These are phyloP conservation scores for Phytophthora pluvialis DNA, from an alignment of 352 stramenopile genomes.

Conservation along the genomic window DNA sequence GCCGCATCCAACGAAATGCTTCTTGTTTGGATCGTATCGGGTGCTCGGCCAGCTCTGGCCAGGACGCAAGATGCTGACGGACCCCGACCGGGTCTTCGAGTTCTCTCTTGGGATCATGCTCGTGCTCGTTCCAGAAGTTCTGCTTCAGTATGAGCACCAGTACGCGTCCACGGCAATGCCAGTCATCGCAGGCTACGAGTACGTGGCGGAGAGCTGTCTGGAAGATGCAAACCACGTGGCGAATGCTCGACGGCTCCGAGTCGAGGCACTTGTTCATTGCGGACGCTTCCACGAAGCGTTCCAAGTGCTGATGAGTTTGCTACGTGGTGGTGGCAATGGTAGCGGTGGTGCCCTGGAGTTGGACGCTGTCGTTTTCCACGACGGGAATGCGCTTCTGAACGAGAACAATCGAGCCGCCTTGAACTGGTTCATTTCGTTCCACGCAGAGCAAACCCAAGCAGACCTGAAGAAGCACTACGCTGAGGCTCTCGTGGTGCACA, in stretches of 20 bases:
- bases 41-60: conserved; percentile 66
- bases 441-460: conserved; percentile 22
- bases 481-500: conserved; percentile 32
- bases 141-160: conserved; percentile 60
- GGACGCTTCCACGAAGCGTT: conserved; percentile 65
- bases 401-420: conserved; percentile 39
- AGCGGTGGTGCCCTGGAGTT: conserved; percentile 1
- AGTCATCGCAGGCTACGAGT: conserved; percentile 62
- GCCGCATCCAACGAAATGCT: conserved; percentile 61
- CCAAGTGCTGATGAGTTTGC: conserved; percentile 34
- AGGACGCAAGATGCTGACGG: conserved; percentile 52
- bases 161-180: conserved; percentile 59
- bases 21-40: conserved; percentile 66
- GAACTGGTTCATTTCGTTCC: conserved; percentile 43
- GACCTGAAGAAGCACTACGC: conserved; percentile 31
- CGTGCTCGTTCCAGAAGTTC: conserved; percentile 49
- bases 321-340: conserved; percentile 29
- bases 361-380: conserved; percentile 32
- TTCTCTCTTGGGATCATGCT: conserved; percentile 50
- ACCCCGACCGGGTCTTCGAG: conserved; percentile 46
- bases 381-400: conserved; percentile 49
- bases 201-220: conserved; percentile 47
- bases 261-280: conserved; percentile 57
- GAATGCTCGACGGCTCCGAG: conserved; percentile 57
- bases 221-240: conserved; percentile 54